Base-by-base conservation (phyloP, 306 rosid species). In the Hippophae tibetana region DNA sequence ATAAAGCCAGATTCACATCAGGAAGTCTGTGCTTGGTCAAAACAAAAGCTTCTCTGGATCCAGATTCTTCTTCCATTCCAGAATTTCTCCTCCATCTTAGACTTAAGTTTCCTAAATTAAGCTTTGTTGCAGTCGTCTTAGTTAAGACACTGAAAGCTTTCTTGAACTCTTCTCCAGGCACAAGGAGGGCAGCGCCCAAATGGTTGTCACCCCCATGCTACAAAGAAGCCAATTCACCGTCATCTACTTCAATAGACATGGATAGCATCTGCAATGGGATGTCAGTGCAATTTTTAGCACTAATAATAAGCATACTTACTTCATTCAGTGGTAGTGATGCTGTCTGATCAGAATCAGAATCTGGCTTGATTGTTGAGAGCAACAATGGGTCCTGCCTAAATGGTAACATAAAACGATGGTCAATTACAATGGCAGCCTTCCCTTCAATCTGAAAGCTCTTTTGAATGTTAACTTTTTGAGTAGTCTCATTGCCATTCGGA, bases 401-500 rank as follows among this genome's bases (percentile, higher is more conserved):
- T 54, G 99, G 96, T 77, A 84, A 72, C 82, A 83, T 61, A 64
- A 73, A 74, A 31, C 65, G 69, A 64, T 92, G 99, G 77, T 68
- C 76, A 57, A 92, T 76, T 61, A 72, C 69, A 66, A 92, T 66
- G 31, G 95, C 85, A 66, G 69, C 69, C 51, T 80, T 82, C 66
- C 99, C 99, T 66, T 92, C 95, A 68, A 92, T 88, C 81, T 85
- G 95, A 82, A 92, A 82, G 86, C 86, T 69, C 84, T 75, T 83
- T 74, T 92, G 99, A 63, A 92, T 89, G 69, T 92, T 84, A 53
- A 84, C 81, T 61, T 72, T 85, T 59, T 78, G 96, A 13, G 86
- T 38, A 76, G 67, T 68, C 54, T 78, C 95, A 69, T 64, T 56
- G 59, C 60, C 7, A 48, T 65, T 61, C 41, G 86, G 86, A 68